Conservation (phyloP, 495 filamentous ascomycete genomes). For the Sordaria brevicollis region DNA sequence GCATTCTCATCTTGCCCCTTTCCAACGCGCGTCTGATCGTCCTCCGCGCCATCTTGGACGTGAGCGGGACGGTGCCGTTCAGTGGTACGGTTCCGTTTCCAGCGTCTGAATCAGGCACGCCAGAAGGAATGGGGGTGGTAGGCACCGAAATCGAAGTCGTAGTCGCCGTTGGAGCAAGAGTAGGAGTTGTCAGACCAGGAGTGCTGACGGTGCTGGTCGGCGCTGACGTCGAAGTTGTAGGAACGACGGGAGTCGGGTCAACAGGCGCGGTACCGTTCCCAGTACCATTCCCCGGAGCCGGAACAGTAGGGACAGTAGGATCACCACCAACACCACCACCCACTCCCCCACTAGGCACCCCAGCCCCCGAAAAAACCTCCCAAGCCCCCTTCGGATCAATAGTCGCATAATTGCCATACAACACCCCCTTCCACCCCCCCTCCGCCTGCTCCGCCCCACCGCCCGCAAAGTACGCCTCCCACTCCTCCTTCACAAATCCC, state of each 20-base stretch:
- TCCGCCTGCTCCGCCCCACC: slow-evolving; percentile 48
- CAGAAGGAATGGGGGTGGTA: background rate
- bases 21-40: background rate
- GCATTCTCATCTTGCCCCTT: slow-evolving; percentile 1
- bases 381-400: slow-evolving; percentile 61
- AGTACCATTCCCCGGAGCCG: background rate
- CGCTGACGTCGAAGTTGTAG: background rate
- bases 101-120: background rate
- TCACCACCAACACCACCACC: background rate
- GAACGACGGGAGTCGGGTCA: background rate
- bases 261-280: background rate
- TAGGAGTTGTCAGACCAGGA: background rate
- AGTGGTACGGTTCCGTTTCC: background rate
- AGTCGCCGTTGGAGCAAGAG: background rate
- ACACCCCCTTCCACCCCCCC: slow-evolving; percentile 77
- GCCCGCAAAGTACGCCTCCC: slow-evolving; percentile 63
- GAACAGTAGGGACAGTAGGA: background rate
- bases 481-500: slow-evolving; percentile 76
- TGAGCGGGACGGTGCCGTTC: background rate
- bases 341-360: background rate
- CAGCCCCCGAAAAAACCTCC: slow-evolving; percentile 51
- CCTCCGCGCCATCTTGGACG: background rate
- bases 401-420: slow-evolving; percentile 74
- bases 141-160: background rate
- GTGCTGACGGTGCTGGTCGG: background rate